Conservation (phyloP, 495 filamentous ascomycete species). For the Xeromyces bisporus region DNA sequence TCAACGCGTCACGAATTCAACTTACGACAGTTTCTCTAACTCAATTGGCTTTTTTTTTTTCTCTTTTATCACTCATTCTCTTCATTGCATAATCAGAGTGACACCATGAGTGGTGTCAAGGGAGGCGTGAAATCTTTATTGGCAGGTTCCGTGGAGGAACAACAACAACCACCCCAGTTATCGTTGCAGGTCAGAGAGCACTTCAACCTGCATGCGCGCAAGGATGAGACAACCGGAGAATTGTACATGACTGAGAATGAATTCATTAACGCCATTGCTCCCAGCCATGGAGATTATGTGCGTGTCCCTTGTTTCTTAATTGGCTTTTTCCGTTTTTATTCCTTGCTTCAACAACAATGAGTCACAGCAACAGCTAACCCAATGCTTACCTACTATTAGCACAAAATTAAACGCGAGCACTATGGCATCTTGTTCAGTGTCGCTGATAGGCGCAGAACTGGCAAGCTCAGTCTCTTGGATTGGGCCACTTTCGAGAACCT, state of each 20-base stretch:
- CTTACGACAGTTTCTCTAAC: background rate
- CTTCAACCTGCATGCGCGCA: constrained; percentile 62
- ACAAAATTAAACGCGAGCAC: constrained; percentile 92
- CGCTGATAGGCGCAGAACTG: constrained; percentile 58
- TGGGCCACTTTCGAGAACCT: constrained; percentile 91
- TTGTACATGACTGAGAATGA: constrained; percentile 63
- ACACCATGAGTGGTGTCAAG: constrained; percentile 40
- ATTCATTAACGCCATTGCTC: constrained; percentile 83
- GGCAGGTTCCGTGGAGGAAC: constrained; percentile 45
- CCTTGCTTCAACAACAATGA: too few species aligned
- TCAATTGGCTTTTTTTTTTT: background rate
- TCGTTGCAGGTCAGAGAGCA: constrained; percentile 51
- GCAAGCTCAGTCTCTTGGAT: constrained; percentile 61
- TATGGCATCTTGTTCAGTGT: constrained; percentile 84
- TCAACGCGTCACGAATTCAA: too few species aligned
- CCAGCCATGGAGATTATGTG: constrained; percentile 78
- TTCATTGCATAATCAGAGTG: too few species aligned
- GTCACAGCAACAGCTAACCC: constrained; percentile 1
- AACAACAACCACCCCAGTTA: too few species aligned
- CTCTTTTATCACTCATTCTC: constrained; percentile 1
- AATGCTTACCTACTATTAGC: constrained; percentile 30
- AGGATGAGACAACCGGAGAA: constrained; percentile 60
- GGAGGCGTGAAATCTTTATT: constrained; percentile 63
- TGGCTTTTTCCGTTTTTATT: too few species aligned
- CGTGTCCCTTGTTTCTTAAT: constrained; percentile 21